Base-by-base conservation (phyloP, 306 rosid species). In the Trifolium repens region DNA sequence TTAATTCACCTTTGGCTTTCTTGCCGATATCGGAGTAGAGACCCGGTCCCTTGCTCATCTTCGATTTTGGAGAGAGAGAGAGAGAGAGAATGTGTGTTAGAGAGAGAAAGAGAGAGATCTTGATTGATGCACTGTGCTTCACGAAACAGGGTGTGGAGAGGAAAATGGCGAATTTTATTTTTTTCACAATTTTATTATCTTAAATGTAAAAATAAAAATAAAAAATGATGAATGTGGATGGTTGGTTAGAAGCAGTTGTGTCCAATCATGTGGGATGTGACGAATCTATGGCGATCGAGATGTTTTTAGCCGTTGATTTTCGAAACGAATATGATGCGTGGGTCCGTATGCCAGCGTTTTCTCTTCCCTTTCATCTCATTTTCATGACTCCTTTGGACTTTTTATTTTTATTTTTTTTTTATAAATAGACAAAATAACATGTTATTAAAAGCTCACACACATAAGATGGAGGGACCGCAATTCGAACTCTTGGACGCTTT, bases 11-110 rank as follows among this genome's bases (percentile, higher is more conserved):
- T 86, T 80, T 91, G 84, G 97, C 87, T 70, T 83, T 88, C 82
- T 91, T 93, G 88, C 97, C 97, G 85, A 91, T 91, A 59, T 93
- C 97, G 70, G 91, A 24, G 88, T 89, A 93, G 40, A 91, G 91
- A 34, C 89, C 96, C 0, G 97, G 97, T 80, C 97, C 98, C 76
- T 87, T 93, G 91, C 85, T 83, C 98, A 93, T 93, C 70, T 75
- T 91, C 60, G 77, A 62, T 75, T 66, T 30, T 34, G 55, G 14
- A 17, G 69, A 75, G 61, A 64, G 69, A 75, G 71, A n/a, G n/a
- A n/a, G n/a, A 74, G 34, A 19, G 63, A 57, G 61, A 19, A 16
- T 50, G 42, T 7, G 59, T 64, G 49, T 39, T 16, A 8, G 47
- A n/a, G 47, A 39, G 30, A 39, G 30, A 37, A 62, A 64, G 65